Conservation (phyloP, 2,329 filamentous ascomycete species). For the Xylaria sp. region DNA sequence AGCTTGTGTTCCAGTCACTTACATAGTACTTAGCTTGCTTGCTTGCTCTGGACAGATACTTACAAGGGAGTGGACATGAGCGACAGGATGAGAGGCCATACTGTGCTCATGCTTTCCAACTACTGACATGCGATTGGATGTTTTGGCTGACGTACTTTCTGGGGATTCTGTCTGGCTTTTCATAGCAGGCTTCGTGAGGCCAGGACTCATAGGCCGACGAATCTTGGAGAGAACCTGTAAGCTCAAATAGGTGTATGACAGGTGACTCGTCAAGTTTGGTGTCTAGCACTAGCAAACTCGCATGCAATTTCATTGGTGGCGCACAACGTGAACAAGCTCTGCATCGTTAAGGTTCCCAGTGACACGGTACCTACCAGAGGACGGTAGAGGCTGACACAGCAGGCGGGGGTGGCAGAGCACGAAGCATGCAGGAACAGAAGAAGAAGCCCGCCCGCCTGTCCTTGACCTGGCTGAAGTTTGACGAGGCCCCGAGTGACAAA, state of each 20-base stretch:
- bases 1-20: background rate
- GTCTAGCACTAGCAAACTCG: background rate
- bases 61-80: background rate
- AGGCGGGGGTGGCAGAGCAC: conserved; percentile 2
- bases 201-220: background rate
- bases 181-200: background rate
- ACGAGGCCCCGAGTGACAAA: conserved; percentile 8
- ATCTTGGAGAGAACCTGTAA: background rate
- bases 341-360: background rate
- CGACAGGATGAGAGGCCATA: too few relatives aligned
- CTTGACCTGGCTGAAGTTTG: conserved; percentile 6
- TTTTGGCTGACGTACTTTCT: background rate
- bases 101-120: too few relatives aligned
- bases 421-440: conserved; percentile 7
- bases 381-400: background rate
- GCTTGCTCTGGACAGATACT: background rate
- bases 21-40: too few relatives aligned
- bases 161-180: background rate
- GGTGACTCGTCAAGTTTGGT: conserved; percentile 5
- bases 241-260: conserved; percentile 6
- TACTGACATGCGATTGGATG: too few relatives aligned
- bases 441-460: too few relatives aligned
- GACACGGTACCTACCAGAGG: background rate
- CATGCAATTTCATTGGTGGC: conserved; percentile 6
- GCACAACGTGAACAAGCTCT: conserved; percentile 3